Conservation (phyloP, 2,329 filamentous ascomycete genomes). For the Lasiodiplodia hormozganensis region DNA sequence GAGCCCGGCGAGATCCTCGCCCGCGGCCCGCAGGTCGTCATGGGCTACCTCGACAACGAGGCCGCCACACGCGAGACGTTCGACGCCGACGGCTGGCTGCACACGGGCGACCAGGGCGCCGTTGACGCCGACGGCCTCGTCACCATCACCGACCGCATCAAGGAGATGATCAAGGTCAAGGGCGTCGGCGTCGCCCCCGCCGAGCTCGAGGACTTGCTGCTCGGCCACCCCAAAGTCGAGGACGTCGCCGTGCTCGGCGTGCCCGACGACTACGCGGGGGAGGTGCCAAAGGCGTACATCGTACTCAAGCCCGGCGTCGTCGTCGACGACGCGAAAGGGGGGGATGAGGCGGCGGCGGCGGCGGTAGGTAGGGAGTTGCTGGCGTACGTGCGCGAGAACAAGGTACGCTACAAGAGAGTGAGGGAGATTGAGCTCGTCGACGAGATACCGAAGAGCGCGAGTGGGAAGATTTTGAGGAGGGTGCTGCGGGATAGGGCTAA, state of each 20-base stretch:
- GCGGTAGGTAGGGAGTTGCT: slow-evolving; percentile 51
- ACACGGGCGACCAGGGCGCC: slow-evolving; percentile 65
- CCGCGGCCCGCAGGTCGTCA: slow-evolving; percentile 57
- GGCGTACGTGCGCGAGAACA: slow-evolving; percentile 51
- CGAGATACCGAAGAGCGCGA: slow-evolving; percentile 56
- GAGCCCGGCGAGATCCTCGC: slow-evolving; percentile 61
- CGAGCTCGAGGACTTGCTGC: slow-evolving; percentile 68
- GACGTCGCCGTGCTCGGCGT: slow-evolving; percentile 65
- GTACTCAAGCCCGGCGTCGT: slow-evolving; percentile 43
- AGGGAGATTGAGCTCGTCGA: slow-evolving; percentile 55
- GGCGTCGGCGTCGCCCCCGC: slow-evolving; percentile 68
- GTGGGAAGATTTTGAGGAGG: slow-evolving; percentile 56
- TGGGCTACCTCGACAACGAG: slow-evolving; percentile 58
- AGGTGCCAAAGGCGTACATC: slow-evolving; percentile 55
- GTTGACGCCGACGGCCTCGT: slow-evolving; percentile 64
- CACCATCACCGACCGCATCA: slow-evolving; percentile 67
- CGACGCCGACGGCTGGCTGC: slow-evolving; percentile 58
- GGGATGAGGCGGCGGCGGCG: slow-evolving; percentile 38
- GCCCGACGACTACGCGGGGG: slow-evolving; percentile 59
- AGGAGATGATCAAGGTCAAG: slow-evolving; percentile 74
- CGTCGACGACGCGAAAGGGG: slow-evolving; percentile 15
- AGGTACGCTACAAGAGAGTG: slow-evolving; percentile 56
- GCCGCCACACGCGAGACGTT: slow-evolving; percentile 54
- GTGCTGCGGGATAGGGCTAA: slow-evolving; percentile 52
- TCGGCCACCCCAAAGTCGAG: slow-evolving; percentile 63